Conservation (phyloP, 2,329 filamentous ascomycete species). For the Colletotrichum sp. region DNA sequence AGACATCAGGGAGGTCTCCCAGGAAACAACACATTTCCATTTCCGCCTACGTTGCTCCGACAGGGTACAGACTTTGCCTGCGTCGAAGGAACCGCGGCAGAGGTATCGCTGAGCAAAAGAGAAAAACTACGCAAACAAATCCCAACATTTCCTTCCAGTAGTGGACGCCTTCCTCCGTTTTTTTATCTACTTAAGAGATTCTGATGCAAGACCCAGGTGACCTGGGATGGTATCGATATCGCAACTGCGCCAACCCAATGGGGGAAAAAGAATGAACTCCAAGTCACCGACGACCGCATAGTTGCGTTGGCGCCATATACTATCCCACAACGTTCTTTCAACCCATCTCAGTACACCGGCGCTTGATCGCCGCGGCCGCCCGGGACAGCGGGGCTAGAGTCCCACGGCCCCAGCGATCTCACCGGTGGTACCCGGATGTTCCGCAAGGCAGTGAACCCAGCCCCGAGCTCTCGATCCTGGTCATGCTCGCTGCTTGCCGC, state of each 20-base stretch:
- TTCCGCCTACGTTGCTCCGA: neutral
- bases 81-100: neutral
- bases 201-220: neutral
- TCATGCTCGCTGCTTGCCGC: conserved; percentile 20
- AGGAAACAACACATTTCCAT: neutral
- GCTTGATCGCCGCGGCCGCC: conserved; percentile 15
- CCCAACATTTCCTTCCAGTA: neutral
- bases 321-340: neutral
- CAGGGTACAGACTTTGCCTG: neutral
- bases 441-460: conserved; percentile 16
- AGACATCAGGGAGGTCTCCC: neutral
- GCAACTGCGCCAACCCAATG: conserved; percentile 5
- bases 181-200: neutral
- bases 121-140: neutral
- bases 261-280: neutral
- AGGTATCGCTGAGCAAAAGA: conserved; percentile 10
- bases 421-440: conserved; percentile 18
- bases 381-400: conserved; percentile 4
- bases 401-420: conserved; percentile 17
- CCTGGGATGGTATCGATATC: conserved; percentile 16
- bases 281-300: neutral
- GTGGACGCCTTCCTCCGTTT: neutral
- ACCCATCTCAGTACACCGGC: conserved; percentile 11
- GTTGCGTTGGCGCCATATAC: neutral
- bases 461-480: conserved; percentile 11